Conservation (phyloP, 2,329 filamentous ascomycete species). For the Talaromyces sp. region DNA sequence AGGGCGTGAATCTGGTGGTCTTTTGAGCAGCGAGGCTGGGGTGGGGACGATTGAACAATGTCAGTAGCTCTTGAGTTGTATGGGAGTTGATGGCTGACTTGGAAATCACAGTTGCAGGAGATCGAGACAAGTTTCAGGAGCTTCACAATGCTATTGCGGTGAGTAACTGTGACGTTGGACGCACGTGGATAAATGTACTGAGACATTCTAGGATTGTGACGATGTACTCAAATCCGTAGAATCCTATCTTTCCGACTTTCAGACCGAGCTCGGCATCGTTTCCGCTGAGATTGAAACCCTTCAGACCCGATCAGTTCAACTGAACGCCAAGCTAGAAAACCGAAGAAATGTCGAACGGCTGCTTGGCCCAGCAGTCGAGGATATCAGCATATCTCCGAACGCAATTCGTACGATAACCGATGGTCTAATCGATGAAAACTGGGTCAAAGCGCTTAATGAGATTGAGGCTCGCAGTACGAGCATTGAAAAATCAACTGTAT, state of each 20-base stretch:
- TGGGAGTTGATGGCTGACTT: conserved; percentile 11
- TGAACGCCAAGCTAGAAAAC: conserved; percentile 84
- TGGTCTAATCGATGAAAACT: conserved; percentile 82
- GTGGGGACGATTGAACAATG: conserved; percentile 67
- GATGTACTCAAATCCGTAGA: conserved; percentile 91
- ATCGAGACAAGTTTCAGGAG: conserved; percentile 81
- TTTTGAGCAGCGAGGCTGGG: conserved; percentile 34
- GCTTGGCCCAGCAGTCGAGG: conserved; percentile 82
- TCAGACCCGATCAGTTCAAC: conserved; percentile 74
- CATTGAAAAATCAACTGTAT: conserved; percentile 61
- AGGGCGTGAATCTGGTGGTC: conserved; percentile 27
- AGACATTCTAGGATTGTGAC: conserved; percentile 64
- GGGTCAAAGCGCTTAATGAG: conserved; percentile 77
- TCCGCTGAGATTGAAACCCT: conserved; percentile 93
- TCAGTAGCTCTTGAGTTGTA: conserved; percentile 40
- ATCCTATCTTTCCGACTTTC: conserved; percentile 84
- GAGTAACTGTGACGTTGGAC: conserved; percentile 13
- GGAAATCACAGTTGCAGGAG: conserved; percentile 59
- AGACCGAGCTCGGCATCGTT: conserved; percentile 84
- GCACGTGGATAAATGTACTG: neutral
- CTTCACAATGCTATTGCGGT: conserved; percentile 76
- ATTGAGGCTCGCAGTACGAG: conserved; percentile 71
- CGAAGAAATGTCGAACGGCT: conserved; percentile 83
- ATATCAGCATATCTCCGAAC: conserved; percentile 79
- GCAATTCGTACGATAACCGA: conserved; percentile 82